These are phyloP conservation scores for Phytopythium vexans DNA, from an alignment of 352 stramenopile genomes.

Conservation along the genomic window DNA sequence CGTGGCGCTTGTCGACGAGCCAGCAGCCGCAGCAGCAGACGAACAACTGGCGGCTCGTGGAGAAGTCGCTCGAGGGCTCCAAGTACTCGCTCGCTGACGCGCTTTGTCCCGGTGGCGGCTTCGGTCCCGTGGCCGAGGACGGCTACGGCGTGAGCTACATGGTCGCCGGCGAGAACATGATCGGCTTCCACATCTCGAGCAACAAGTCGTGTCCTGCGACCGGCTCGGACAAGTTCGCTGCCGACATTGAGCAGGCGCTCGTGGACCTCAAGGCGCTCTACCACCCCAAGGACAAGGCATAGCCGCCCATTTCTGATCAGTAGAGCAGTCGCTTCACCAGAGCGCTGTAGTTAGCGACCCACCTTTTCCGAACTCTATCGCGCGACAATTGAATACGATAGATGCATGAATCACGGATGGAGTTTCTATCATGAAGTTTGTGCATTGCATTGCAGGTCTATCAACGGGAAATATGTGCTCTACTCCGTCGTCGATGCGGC, in stretches of 20 bases:
- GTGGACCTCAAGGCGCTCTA: slow-evolving; percentile 72
- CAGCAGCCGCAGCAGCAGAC: slow-evolving; percentile 91
- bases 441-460: too few relatives aligned
- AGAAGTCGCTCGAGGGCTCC: slow-evolving; percentile 55
- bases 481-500: neutral
- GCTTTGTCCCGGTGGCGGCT: slow-evolving; percentile 81
- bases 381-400: too few relatives aligned
- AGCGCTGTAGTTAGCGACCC: too few relatives aligned
- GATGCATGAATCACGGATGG: too few relatives aligned
- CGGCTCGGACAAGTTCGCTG: slow-evolving; percentile 76
- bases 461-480: neutral
- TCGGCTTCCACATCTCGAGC: slow-evolving; percentile 91
- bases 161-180: slow-evolving; percentile 82
- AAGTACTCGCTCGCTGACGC: slow-evolving; percentile 56
- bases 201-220: slow-evolving; percentile 76
- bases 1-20: slow-evolving; percentile 87
- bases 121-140: slow-evolving; percentile 87
- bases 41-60: slow-evolving; percentile 68
- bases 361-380: too few relatives aligned
- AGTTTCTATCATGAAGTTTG: too few relatives aligned
- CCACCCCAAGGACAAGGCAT: slow-evolving; percentile 30
- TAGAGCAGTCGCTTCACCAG: too few relatives aligned
- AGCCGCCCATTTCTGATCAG: neutral
- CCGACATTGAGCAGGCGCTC: slow-evolving; percentile 78
- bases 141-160: slow-evolving; percentile 92